Conservation (phyloP, 2,329 filamentous ascomycete species). For the Ciborinia camelliae region DNA sequence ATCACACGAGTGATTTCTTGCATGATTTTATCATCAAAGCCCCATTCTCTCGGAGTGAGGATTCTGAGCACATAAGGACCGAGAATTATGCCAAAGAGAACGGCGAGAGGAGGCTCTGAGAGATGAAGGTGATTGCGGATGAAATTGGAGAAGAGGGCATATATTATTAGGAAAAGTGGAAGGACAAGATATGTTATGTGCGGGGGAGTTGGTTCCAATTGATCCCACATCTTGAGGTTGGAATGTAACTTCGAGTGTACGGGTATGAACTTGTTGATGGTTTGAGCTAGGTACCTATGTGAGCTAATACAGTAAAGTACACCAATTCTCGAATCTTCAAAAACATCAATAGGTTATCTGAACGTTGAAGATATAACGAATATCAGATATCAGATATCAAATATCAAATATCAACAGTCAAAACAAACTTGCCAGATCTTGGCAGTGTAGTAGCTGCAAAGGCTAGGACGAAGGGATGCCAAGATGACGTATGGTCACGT, state of each 20-base stretch:
- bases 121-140: constrained; percentile 59
- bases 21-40: constrained; percentile 64
- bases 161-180: constrained; percentile 55
- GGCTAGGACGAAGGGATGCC: neutral
- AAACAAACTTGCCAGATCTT: neutral
- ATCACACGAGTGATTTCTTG: constrained; percentile 70
- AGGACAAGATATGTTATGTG: constrained; percentile 58
- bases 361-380: neutral
- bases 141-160: constrained; percentile 56
- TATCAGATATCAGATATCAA: neutral
- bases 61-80: constrained; percentile 64
- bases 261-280: neutral
- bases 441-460: neutral
- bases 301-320: neutral
- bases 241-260: neutral
- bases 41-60: constrained; percentile 59
- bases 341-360: too few relatives aligned
- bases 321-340: neutral
- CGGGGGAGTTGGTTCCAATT: constrained; percentile 52
- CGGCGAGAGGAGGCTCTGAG: constrained; percentile 58
- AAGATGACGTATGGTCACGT: neutral
- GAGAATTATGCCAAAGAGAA: constrained; percentile 67
- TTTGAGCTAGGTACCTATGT: neutral
- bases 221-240: constrained; percentile 43
- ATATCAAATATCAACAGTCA: neutral